phyloP scores from a whole-genome alignment of 805 yeast genomes.

The Limtongozyma cylindracea region DNA sequence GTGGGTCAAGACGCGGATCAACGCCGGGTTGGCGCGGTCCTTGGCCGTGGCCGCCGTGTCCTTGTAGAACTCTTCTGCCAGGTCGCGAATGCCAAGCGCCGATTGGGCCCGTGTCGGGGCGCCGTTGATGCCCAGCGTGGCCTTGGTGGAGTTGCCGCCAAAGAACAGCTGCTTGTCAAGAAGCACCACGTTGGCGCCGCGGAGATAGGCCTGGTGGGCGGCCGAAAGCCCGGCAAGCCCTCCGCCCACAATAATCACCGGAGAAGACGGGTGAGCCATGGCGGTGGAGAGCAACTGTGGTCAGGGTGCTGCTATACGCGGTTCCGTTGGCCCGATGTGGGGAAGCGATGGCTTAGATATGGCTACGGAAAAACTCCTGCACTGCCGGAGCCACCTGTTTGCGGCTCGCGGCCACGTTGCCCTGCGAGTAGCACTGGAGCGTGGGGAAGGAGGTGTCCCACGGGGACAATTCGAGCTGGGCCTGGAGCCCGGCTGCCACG shows the following conservation, averaged over 20 bases:
- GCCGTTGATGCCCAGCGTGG: constrained; percentile 54
- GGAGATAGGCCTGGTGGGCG: constrained; percentile 25
- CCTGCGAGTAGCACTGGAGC: constrained; percentile 21
- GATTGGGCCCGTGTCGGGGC: constrained; percentile 39
- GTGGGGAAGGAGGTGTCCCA: too few species aligned
- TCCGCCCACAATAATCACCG: constrained; percentile 33
- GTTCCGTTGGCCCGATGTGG: too few species aligned
- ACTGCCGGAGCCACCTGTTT: constrained; percentile 65
- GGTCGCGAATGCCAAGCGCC: constrained; percentile 20
- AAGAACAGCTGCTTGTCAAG: constrained; percentile 34
- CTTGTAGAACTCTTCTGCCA: constrained; percentile 27
- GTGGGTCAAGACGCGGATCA: constrained; percentile 32
- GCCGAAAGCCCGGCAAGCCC: constrained; percentile 42
- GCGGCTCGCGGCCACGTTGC: constrained; percentile 38
- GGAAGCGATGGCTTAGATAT: too few species aligned
- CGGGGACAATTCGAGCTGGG: constrained; percentile 1
- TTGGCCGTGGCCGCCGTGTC: constrained; percentile 52
- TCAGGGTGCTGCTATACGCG: too few species aligned
- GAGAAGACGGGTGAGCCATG: too few species aligned
- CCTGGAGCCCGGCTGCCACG: constrained; percentile 6
- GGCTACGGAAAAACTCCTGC: constrained; percentile 9
- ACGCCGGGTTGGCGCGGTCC: constrained; percentile 25
- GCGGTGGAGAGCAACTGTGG: too few species aligned
- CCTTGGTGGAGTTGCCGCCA: constrained; percentile 43
- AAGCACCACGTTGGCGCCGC: constrained; percentile 26